Percentiles rank a stretch among this genome's conserved stretches.
phyloP scores from a whole-genome alignment of 176 grass and related monocot genomes.

The Triticum urartu region DNA sequence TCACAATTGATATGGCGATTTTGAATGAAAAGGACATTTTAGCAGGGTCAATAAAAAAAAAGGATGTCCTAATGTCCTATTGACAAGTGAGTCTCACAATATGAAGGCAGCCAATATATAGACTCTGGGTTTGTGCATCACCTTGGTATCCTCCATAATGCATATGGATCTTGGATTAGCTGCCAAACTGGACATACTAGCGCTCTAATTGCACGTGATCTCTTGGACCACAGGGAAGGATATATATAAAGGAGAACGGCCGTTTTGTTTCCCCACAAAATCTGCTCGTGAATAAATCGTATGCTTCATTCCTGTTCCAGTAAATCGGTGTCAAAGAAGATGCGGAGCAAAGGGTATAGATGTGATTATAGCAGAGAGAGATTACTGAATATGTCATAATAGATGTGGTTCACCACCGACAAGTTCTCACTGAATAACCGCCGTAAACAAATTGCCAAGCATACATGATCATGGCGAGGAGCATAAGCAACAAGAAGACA shows the following conservation, averaged over 20 bases:
- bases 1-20: too few species aligned
- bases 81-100: too few species aligned
- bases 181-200: neutral
- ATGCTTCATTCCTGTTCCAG: neutral
- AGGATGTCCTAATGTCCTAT: too few species aligned
- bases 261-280: slow-evolving; percentile 3
- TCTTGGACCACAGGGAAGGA: neutral
- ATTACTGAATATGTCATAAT: neutral
- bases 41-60: too few species aligned
- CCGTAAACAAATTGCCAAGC: slow-evolving; percentile 5
- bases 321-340: neutral
- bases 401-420: slow-evolving; percentile 4
- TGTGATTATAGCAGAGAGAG: neutral
- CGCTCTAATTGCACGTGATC: neutral
- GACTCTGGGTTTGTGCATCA: too few species aligned
- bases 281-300: neutral
- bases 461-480: slow-evolving; percentile 18
- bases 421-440: slow-evolving; percentile 22
- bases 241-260: neutral
- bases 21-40: too few species aligned
- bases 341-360: neutral
- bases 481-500: slow-evolving; percentile 32
- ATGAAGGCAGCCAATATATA: too few species aligned
- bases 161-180: slow-evolving; percentile 1
- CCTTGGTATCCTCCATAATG: too few species aligned